Evolutionary conservation across 768 basidiomycete genomes (phyloP), one percentile per base, ranked within the genome.

Genomic region (Clitopilus hobsonii): DNA sequence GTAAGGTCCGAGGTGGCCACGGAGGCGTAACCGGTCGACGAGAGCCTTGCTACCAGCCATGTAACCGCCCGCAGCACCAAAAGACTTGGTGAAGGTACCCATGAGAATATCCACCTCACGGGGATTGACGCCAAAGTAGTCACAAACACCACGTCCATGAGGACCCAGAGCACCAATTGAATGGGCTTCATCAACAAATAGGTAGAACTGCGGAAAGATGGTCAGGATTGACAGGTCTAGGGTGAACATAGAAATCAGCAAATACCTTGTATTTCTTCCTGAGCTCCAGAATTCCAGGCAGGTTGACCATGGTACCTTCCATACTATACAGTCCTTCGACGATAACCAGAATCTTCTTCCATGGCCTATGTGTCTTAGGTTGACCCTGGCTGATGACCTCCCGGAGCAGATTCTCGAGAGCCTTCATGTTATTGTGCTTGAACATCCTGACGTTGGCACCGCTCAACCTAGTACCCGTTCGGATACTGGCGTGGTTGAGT

Each of bases 1-100:
- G 65, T 98, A 98, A 20, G 84, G 68, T 27, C 89, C 86, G 0
- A 91, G 83, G 67, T 96, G 86, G 1, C 90, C 90, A 47, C 83
- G 80, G 22, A 94, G 64, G 13, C 95, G 90, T 6, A 99, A 79
- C 5, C 85, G 77, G 60, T 93, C 87, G 59, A 98, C 88, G 57
- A 96, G 74, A 1, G 75, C 69, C 64, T 91, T 94, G 61, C 74
- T 84, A 6, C 94, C 95, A 3, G 95, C 81, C 58, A 99, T 87
- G 72, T 98, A 98, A 2, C 97, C 96, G 47, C 96, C 96, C 0
- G 94, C 89, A 0, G 94, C 90, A 53, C 92, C 93, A 63, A 95
- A 95, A 0, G 91, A 92, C 69, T 92, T 93, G 23, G 96, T 99
- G 70, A 99, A 97, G 0, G 97, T 99, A 49, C 97, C 97, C 97